phyloP scores from a whole-genome alignment of 768 basidiomycete genomes.

The Boletus sp. region DNA sequence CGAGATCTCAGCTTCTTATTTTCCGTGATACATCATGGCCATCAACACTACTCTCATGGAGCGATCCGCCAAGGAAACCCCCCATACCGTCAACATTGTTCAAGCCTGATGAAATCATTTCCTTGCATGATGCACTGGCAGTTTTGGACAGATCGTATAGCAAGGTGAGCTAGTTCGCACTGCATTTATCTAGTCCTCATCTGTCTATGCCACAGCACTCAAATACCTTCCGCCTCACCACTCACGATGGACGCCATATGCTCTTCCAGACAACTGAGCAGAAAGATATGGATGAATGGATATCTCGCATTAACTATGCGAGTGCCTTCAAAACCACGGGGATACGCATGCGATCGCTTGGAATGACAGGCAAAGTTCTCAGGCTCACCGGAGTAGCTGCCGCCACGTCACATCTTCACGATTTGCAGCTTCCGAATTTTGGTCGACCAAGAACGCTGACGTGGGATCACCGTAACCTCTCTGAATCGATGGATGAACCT shows the following conservation, averaged over 20 bases:
- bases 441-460: conserved; percentile 24
- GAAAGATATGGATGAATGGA: conserved; percentile 83
- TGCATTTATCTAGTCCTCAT: conserved; percentile 2
- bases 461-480: conserved; percentile 44
- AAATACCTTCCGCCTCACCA: conserved; percentile 73
- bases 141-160: conserved; percentile 74
- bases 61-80: conserved; percentile 33
- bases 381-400: conserved; percentile 82
- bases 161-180: conserved; percentile 50
- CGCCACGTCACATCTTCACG: conserved; percentile 78
- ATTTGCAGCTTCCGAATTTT: conserved; percentile 43
- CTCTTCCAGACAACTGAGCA: conserved; percentile 72
- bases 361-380: conserved; percentile 66
- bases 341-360: conserved; percentile 72
- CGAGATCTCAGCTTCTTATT: conserved; percentile 87
- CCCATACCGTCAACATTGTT: conserved; percentile 44
- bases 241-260: conserved; percentile 75
- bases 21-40: conserved; percentile 73
- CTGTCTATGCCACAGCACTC: conserved; percentile 39
- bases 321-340: conserved; percentile 86
- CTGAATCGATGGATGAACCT: conserved; percentile 37
- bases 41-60: conserved; percentile 42
- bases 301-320: conserved; percentile 90
- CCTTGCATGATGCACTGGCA: conserved; percentile 74
- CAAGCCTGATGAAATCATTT: conserved; percentile 83